Conservation (phyloP, 306 rosid species). For the Styphnolobium japonicum region DNA sequence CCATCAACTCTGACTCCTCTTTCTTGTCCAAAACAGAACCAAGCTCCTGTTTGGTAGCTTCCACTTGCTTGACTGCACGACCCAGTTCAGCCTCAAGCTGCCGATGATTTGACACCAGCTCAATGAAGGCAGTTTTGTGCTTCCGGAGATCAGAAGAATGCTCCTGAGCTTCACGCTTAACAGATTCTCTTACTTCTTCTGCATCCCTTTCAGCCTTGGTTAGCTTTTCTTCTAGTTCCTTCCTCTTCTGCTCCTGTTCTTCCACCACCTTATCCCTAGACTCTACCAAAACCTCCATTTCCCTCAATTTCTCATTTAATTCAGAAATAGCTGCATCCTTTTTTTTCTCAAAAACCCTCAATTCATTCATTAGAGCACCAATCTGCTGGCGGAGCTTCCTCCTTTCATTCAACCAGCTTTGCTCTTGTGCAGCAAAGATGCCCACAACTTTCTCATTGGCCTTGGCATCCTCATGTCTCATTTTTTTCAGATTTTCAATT, state of each 20-base stretch:
- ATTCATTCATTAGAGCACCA: conserved; percentile 62
- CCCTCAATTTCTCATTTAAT: conserved; percentile 54
- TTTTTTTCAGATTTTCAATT: conserved; percentile 61
- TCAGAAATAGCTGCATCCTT: conserved; percentile 43
- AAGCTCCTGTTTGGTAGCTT: conserved; percentile 65
- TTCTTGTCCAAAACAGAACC: conserved; percentile 59
- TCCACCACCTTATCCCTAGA: conserved; percentile 54
- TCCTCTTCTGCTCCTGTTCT: conserved; percentile 55
- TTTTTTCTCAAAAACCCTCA: conserved; percentile 61
- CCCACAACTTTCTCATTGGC: conserved; percentile 96
- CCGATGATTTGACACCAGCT: conserved; percentile 85
- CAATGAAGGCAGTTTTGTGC: conserved; percentile 90
- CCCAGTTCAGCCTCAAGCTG: conserved; percentile 85
- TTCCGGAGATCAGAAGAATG: conserved; percentile 85
- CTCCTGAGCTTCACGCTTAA: conserved; percentile 56
- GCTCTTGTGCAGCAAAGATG: conserved; percentile 90
- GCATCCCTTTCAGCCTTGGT: conserved; percentile 50
- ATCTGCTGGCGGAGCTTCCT: conserved; percentile 65
- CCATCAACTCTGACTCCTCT: conserved; percentile 79
- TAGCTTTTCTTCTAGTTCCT: conserved; percentile 62
- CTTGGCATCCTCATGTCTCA: conserved; percentile 85
- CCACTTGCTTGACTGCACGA: conserved; percentile 62
- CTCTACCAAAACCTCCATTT: conserved; percentile 56
- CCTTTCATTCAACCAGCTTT: conserved; percentile 78
- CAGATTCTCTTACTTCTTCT: conserved; percentile 62